Base-by-base conservation (phyloP, 2,329 filamentous ascomycete species). In the Pseudocercospora eumusae region DNA sequence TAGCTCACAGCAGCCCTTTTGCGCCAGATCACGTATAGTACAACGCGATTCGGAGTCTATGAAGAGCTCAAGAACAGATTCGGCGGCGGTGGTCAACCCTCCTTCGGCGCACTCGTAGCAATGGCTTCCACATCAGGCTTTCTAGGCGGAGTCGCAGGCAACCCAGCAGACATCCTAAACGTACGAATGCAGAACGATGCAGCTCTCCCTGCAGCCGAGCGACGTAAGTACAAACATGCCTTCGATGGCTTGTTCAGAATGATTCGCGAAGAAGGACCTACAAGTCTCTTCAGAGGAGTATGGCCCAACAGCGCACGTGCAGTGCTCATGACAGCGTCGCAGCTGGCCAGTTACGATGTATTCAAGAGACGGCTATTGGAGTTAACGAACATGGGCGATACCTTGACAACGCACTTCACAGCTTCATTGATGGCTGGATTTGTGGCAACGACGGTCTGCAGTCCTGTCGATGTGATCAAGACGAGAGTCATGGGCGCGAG, bases 101-200 rank as follows among this genome's bases (percentile, higher is more conserved):
- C 89, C 1, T 87, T 96, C 70, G 81, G 87, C 10, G 67, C 69
- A 15, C 87, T 99, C 9, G 84, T 96, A 66, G 90, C 85, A 67
- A 90, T 98, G 77, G 91, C 93, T 57, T 89, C 87, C 23, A 79
- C 86, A 27, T 93, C 95, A 7, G 95, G 95, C 56, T 91, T 97
- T 74, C 78, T 96, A 2, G 95, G 95, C 65, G 95, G 95, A 55
- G 80, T 98, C 52, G 90, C 89, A 5, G 95, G 95, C 67, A 99
- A 98, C 79, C 92, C 93, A 2, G 93, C 93, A 67, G 95, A 99
- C 75, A 92, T 99, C 33, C 83, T 97, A 72, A 99, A 99, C 78
- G 95, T 99, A 55, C 91, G 95, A 68, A 99, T 99, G 95, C 95
- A 99, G 79, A 91, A 96, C 78, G 95, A 89, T 70, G 88, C 90